Conservation (phyloP, 2,329 filamentous ascomycete genomes). For the Ophiocordyceps camponoti-leonardi region DNA sequence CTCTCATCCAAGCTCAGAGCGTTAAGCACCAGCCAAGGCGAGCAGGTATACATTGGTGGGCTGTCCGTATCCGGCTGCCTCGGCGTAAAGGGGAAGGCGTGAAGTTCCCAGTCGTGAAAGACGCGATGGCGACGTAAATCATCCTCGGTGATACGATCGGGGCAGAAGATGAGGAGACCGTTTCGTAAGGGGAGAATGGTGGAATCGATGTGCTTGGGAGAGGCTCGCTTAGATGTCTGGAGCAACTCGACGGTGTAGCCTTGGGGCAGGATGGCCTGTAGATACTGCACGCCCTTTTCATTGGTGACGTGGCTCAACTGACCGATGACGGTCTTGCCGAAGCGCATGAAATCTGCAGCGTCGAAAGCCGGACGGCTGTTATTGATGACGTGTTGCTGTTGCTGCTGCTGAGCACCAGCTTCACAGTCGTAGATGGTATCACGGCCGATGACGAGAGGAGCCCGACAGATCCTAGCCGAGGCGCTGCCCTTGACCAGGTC, state of each 20-base stretch:
- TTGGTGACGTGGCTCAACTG: slow-evolving; percentile 2
- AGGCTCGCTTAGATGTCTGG: neutral
- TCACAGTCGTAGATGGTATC: slow-evolving; percentile 1
- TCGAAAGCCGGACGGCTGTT: slow-evolving; percentile 2
- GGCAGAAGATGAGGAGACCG: neutral
- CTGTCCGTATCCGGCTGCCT: neutral
- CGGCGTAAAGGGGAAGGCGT: neutral
- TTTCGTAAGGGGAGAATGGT: slow-evolving; percentile 1
- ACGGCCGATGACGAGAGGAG: neutral
- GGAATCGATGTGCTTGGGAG: slow-evolving; percentile 2
- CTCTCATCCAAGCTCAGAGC: slow-evolving; percentile 1
- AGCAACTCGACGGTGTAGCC: slow-evolving; percentile 2
- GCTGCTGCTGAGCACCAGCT: no score
- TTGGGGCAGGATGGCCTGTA: neutral
- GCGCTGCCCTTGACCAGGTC: neutral
- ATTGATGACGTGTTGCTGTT: neutral
- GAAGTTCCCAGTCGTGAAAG: slow-evolving; percentile 1
- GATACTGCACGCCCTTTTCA: neutral
- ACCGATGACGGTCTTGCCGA: slow-evolving; percentile 1
- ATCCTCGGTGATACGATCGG: neutral
- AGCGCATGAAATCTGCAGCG: slow-evolving; percentile 2
- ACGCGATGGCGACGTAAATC: neutral
- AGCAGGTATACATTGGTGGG: slow-evolving; percentile 2
- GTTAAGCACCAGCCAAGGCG: slow-evolving; percentile 2
- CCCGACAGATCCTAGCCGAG: neutral